These are phyloP conservation scores for Aspergillus affinis DNA, from an alignment of 495 filamentous ascomycete species.

Conservation along the genomic window DNA sequence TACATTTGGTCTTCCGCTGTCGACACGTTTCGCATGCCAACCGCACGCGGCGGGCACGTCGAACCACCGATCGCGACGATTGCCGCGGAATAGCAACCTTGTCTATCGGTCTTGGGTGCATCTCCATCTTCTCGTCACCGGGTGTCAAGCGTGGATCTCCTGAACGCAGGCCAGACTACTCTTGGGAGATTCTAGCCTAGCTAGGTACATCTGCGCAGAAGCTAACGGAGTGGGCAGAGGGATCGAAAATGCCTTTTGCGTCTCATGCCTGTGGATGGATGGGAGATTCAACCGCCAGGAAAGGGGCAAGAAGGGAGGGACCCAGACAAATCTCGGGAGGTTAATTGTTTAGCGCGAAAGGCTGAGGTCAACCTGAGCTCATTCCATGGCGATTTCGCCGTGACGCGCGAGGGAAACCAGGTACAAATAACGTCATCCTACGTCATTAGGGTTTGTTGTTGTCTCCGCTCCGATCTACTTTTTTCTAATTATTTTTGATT, in stretches of 20 bases:
- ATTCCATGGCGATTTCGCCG: background rate
- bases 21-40: slow-evolving; percentile 22
- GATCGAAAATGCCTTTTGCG: no score
- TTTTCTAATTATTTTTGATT: background rate
- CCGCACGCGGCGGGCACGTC: slow-evolving; percentile 45
- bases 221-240: no score
- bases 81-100: slow-evolving; percentile 21
- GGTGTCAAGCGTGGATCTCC: no score
- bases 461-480: background rate
- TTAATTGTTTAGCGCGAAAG: background rate
- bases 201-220: no score
- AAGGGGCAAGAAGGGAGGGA: no score
- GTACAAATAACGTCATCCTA: background rate
- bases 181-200: no score
- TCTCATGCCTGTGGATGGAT: no score
- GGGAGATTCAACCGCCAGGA: no score
- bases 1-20: slow-evolving; percentile 35
- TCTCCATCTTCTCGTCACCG: background rate
- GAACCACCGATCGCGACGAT: slow-evolving; percentile 25
- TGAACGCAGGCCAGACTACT: no score
- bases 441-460: background rate
- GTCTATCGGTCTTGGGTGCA: background rate
- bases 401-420: background rate
- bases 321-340: background rate
- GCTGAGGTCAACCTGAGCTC: background rate